phyloP scores from a whole-genome alignment of 169 alveolate genomes.

The Pseudocohnilembus persalinus region DNA sequence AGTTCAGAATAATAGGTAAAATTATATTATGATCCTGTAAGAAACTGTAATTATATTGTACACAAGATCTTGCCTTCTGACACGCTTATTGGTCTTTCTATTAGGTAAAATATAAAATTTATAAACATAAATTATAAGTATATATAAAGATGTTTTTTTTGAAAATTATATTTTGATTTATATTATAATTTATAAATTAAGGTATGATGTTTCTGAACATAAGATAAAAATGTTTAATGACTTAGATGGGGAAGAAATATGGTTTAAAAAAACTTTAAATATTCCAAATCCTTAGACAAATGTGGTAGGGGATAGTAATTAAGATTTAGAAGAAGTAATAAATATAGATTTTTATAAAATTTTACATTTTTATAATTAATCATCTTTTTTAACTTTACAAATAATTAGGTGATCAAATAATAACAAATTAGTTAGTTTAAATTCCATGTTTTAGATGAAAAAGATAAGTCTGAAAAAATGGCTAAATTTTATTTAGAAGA shows the following conservation, averaged over 20 bases:
- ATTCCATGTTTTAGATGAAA: background rate
- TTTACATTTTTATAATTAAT: too few relatives aligned
- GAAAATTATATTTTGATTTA: too few relatives aligned
- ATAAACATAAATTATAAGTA: background rate
- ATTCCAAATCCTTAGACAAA: background rate
- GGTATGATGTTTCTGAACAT: background rate
- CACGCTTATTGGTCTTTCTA: background rate
- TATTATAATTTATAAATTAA: too few relatives aligned
- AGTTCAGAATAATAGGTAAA: too few relatives aligned
- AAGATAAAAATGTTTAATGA: too few relatives aligned
- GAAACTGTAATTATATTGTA: too few relatives aligned
- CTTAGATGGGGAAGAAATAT: background rate
- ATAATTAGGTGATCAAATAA: background rate
- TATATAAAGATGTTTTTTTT: too few relatives aligned
- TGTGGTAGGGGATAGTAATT: background rate
- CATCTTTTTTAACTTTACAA: too few relatives aligned
- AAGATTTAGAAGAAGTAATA: background rate
- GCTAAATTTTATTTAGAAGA: background rate
- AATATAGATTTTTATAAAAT: background rate
- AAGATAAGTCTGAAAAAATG: background rate
- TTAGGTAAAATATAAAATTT: background rate
- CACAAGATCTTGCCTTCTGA: background rate
- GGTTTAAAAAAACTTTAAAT: background rate
- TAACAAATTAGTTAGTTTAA: background rate
- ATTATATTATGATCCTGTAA: too few relatives aligned